Conservation (phyloP, 2,329 filamentous ascomycete genomes). For the Fusarium illudens region DNA sequence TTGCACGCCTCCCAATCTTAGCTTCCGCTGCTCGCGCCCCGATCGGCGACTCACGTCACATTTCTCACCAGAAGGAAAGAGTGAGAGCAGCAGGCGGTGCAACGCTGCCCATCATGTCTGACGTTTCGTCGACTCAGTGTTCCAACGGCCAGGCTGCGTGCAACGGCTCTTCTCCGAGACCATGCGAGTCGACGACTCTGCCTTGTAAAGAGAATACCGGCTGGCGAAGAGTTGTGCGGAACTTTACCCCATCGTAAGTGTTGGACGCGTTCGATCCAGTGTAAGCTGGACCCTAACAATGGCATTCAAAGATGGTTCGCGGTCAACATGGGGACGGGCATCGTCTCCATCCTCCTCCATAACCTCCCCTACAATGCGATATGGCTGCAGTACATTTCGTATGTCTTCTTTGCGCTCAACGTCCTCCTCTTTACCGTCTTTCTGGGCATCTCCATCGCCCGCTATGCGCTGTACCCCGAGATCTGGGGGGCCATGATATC, state of each 20-base stretch:
- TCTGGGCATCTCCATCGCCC: slow-evolving; percentile 61
- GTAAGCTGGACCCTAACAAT: slow-evolving; percentile 2
- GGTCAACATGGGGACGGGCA: slow-evolving; percentile 73
- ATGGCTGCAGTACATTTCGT: slow-evolving; percentile 67
- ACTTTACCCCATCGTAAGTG: slow-evolving; percentile 64
- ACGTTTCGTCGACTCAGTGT: slow-evolving; percentile 12
- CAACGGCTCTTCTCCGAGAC: slow-evolving; percentile 12
- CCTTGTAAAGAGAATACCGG: slow-evolving; percentile 49
- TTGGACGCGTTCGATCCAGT: neutral
- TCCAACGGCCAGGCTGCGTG: slow-evolving; percentile 14
- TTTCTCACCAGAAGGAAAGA: neutral
- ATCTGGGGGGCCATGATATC: slow-evolving; percentile 73
- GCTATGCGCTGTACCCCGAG: slow-evolving; percentile 71
- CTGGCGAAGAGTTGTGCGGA: slow-evolving; percentile 58
- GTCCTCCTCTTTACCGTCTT: slow-evolving; percentile 65
- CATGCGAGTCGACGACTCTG: slow-evolving; percentile 21
- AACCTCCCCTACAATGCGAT: slow-evolving; percentile 67
- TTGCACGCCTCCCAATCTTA: slow-evolving; percentile 16
- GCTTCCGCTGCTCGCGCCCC: slow-evolving; percentile 9
- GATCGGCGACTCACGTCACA: slow-evolving; percentile 27
- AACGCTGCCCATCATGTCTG: slow-evolving; percentile 28
- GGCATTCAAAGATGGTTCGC: slow-evolving; percentile 60
- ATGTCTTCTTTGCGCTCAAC: slow-evolving; percentile 69
- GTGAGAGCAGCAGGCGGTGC: slow-evolving; percentile 7
- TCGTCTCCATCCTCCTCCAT: slow-evolving; percentile 69